Evolutionary conservation across 2,329 filamentous ascomycete genomes (phyloP), one percentile per base, ranked within the genome.

Genomic region (Talaromyces piceae): DNA sequence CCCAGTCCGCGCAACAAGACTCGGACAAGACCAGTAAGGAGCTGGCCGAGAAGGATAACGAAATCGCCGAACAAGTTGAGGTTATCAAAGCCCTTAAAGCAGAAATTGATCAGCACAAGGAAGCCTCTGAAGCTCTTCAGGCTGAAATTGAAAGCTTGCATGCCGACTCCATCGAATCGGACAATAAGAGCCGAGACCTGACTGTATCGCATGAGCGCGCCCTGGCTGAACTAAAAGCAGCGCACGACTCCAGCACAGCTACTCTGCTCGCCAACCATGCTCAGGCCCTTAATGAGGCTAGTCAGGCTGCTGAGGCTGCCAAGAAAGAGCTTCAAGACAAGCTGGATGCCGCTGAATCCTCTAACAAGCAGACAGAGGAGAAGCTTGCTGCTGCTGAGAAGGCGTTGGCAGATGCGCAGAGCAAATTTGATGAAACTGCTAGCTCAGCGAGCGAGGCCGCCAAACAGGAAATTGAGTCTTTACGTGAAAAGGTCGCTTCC

Each of bases 1-100:
- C 64, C 0, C 61, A 67, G 52, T 62, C 66, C 16, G 59, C 59
- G 4, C 57, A 59, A 23, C 49, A 63, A 22, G 58, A 54, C 41
- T 56, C 58, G 0, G 61, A 64, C 6, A 57, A 67, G 27, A 61
- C 51, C 0, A 52, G 52, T 11, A 57, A 59, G 18, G 56, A 59
- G n/a, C 51, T 72, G 16, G 58, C 62, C 3, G 62, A 66, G 30
- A 72, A 72, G 55, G 64, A 68, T 4, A 59, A 67, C 41, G 61
- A 72, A 41, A 61, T 70, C 6, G 50, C 58, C 4, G 61, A 65
- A 13, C 61, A 72, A 20, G 50, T 9, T 6, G 46, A 55, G 20
- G 51, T 55, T 13, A 53, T 55, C 20, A 51, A 55, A 23, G 50
- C 53, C 13, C 31, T 55, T 13, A 55, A 55, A 27, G 63, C 45